Evolutionary conservation across 176 grass and related monocot genomes (phyloP), one percentile per base, ranked within the genome.

Genomic region (Rhynchospora pubera): DNA sequence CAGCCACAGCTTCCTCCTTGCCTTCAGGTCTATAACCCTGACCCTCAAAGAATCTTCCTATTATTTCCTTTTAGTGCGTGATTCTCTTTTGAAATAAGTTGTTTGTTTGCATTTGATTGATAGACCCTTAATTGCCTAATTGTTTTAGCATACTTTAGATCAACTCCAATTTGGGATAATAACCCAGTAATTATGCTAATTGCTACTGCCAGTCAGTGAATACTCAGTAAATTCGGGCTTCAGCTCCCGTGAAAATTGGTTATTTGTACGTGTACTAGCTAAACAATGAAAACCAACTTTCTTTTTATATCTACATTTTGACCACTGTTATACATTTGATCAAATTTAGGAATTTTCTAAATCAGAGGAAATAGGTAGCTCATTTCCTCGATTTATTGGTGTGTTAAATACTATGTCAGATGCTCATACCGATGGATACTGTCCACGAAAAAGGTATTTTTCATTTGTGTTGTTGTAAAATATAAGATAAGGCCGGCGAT

Each of bases 1-100:
- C 71, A 75, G 71, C 72, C 72, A 32, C 72, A 77, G 24, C 72
- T 55, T 55, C 14, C 72, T 76, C 48, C 65, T n/a, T 0, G 48
- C 23, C 9, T 55, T 55, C 72, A 55, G 72, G 72, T 75, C 21
- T 19, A 50, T 53, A 26, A 16, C 42, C 16, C 3, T 14, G 7
- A 71, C 43, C 18, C 42, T 47, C 11, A 22, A 75, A 16, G 19
- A 23, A 73, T 73, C 69, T 44, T 69, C 6, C 5, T 73, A 42
- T 39, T 67, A 18, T 9, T 67, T 65, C 63, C 30, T 67, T 34
- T 67, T 11, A 51, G 48, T 51, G 48, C 48, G 48, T 51, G 6
- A 9, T 51, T 11, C 6, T 51, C 48, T 51, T 51, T 9, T 11
- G 6, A 11, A 39, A 39, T 39, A 39, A 32, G 62, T 46, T 21